These are phyloP conservation scores for Agastache rugosa DNA, from an alignment of 257 asterid genomes.

Conservation along the genomic window DNA sequence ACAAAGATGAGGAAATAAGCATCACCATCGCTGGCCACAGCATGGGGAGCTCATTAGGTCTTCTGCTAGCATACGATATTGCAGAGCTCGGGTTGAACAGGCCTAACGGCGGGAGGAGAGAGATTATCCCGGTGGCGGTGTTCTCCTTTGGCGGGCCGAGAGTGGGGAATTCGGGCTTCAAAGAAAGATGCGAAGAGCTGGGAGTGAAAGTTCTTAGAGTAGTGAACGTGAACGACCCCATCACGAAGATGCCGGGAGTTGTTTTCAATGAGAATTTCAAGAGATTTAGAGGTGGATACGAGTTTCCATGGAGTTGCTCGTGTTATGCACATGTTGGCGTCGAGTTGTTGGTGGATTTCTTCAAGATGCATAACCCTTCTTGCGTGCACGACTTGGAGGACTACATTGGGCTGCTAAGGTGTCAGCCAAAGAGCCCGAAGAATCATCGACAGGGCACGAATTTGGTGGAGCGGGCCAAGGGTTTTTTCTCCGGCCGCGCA, in stretches of 20 bases:
- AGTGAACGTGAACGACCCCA: slow-evolving; percentile 69
- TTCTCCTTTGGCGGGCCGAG: slow-evolving; percentile 80
- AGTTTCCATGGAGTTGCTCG: slow-evolving; percentile 59
- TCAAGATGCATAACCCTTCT: slow-evolving; percentile 64
- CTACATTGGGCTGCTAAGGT: slow-evolving; percentile 57
- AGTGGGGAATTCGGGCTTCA: slow-evolving; percentile 69
- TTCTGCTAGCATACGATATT: slow-evolving; percentile 57
- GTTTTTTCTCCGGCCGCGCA: slow-evolving; percentile 31
- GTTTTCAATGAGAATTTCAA: slow-evolving; percentile 60
- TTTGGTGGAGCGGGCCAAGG: slow-evolving; percentile 44
- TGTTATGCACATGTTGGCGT: slow-evolving; percentile 74
- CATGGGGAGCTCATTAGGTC: slow-evolving; percentile 79
- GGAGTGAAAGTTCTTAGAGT: slow-evolving; percentile 67
- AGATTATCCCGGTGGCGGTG: slow-evolving; percentile 52
- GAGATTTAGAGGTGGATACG: slow-evolving; percentile 49
- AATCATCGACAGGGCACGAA: slow-evolving; percentile 26
- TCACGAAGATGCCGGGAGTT: slow-evolving; percentile 73
- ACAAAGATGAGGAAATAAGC: slow-evolving; percentile 55
- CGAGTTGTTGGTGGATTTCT: slow-evolving; percentile 61
- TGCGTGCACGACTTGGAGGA: slow-evolving; percentile 69
- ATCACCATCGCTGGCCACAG: slow-evolving; percentile 69
- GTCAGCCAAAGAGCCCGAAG: slow-evolving; percentile 34
- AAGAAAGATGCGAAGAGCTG: slow-evolving; percentile 65
- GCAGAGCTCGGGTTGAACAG: slow-evolving; percentile 63
- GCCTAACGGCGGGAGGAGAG: not conserved